Evolutionary conservation across 176 grass and related monocot species (phyloP).

Genomic region (Dendrocalamus sinicus): DNA sequence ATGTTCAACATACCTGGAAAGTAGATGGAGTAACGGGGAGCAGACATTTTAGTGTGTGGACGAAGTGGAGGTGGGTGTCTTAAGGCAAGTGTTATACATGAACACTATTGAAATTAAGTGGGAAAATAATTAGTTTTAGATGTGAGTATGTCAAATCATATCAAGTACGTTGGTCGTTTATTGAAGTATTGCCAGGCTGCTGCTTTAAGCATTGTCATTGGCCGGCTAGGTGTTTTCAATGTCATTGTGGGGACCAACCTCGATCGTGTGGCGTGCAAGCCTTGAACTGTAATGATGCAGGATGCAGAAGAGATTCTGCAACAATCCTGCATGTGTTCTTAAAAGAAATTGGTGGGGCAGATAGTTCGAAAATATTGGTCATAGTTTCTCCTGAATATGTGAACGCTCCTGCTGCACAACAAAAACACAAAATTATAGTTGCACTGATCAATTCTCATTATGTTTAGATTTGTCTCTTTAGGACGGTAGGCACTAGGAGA

Average conservation of each 20-base stretch:
- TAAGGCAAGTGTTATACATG: background rate
- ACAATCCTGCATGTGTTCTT: background rate
- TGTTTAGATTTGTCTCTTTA: background rate
- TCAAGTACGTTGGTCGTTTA: background rate
- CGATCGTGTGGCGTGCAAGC: background rate
- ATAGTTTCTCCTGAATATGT: background rate
- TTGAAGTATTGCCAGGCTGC: background rate
- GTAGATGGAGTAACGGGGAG: constrained; percentile 12
- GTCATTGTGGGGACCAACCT: constrained; percentile 27
- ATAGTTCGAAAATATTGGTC: constrained; percentile 1
- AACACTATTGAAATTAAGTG: background rate
- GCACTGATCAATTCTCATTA: background rate
- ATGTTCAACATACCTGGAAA: background rate
- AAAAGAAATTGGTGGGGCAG: background rate
- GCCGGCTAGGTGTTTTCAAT: background rate
- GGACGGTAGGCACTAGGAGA: background rate
- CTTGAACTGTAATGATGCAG: constrained; percentile 22
- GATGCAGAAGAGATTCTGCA: background rate
- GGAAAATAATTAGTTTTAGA: constrained; percentile 25
- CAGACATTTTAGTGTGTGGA: background rate
- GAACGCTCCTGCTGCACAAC: background rate
- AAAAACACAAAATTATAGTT: background rate
- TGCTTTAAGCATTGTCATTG: constrained; percentile 36
- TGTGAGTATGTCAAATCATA: constrained; percentile 30
- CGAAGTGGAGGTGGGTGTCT: constrained; percentile 10